A percentile compares a stretch with the other conserved stretches of the same genome.
These are phyloP conservation scores for Solanum arcanum DNA, from an alignment of 257 asterid genomes.

Conservation along the genomic window DNA sequence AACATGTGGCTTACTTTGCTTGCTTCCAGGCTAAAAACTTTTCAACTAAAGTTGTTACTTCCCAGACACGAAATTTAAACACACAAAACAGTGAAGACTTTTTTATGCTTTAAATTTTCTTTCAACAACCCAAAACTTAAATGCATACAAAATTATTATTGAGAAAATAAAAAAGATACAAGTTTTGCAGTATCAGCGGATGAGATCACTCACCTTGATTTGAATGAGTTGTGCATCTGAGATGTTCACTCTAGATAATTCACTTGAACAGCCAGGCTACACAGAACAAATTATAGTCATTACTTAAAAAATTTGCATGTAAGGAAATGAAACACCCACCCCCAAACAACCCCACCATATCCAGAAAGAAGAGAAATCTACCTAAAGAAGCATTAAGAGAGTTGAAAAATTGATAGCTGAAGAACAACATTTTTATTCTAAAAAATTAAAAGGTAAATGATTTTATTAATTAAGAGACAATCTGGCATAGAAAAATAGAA, in stretches of 20 bases:
- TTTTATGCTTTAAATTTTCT: not conserved
- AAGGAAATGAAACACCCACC: not conserved
- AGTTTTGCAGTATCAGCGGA: not conserved
- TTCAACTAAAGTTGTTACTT: not conserved
- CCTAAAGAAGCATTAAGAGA: not conserved
- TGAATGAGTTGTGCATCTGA: slow-evolving; percentile 74
- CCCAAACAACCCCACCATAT: not conserved
- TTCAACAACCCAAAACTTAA: not conserved
- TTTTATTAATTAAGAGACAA: not conserved
- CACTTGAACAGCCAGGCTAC: slow-evolving; percentile 98
- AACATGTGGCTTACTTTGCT: not conserved
- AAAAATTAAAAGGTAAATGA: not conserved
- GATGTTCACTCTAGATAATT: slow-evolving; percentile 49
- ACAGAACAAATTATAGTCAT: not conserved
- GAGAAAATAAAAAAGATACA: not conserved
- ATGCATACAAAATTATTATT: not conserved
- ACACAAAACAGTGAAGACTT: not conserved
- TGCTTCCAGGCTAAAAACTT: not conserved
- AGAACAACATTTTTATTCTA: not conserved
- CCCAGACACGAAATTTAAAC: not conserved
- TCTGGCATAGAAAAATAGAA: not conserved
- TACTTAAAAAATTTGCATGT: not conserved
- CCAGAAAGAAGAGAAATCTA: not conserved
- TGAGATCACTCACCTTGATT: slow-evolving; percentile 48
- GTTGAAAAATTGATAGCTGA: not conserved